Percentiles rank a stretch among this genome's conserved stretches.
Evolutionary conservation across 768 basidiomycete species (phyloP).

Genomic region (Lyophyllum atratum): DNA sequence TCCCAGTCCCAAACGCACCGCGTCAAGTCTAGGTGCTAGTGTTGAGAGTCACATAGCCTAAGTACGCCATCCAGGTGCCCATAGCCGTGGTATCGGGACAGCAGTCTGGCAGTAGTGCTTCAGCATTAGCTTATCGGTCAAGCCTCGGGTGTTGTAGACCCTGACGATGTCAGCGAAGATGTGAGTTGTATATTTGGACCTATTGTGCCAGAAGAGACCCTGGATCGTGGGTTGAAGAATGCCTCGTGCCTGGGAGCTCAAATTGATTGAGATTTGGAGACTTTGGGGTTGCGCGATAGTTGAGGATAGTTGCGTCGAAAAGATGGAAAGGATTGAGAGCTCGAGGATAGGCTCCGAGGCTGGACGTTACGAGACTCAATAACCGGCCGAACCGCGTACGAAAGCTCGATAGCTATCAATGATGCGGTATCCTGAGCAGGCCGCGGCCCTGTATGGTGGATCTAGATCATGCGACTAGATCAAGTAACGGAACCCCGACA

Average conservation of each 20-base stretch:
- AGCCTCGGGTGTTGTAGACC: constrained; percentile 1
- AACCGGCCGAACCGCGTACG: too few relatives aligned
- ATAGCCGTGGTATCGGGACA: background rate
- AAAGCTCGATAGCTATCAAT: too few relatives aligned
- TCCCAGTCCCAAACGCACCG: background rate
- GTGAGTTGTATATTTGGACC: background rate
- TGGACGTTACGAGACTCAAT: background rate
- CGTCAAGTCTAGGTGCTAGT: background rate
- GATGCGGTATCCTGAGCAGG: background rate
- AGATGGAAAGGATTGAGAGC: background rate
- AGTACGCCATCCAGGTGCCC: background rate
- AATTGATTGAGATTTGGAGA: background rate
- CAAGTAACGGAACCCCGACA: background rate
- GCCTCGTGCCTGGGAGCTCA: background rate
- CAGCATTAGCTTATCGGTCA: background rate
- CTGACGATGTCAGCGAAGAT: constrained; percentile 3
- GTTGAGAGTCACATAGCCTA: background rate
- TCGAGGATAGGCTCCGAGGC: background rate
- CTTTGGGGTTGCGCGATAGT: background rate
- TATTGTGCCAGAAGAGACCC: background rate
- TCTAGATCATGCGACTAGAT: constrained; percentile 1
- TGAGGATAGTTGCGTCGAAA: background rate
- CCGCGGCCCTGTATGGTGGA: background rate
- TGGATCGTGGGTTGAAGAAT: background rate
- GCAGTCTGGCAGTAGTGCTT: background rate